phyloP scores from a whole-genome alignment of 345 rosid species.

The Euphorbia peplus region DNA sequence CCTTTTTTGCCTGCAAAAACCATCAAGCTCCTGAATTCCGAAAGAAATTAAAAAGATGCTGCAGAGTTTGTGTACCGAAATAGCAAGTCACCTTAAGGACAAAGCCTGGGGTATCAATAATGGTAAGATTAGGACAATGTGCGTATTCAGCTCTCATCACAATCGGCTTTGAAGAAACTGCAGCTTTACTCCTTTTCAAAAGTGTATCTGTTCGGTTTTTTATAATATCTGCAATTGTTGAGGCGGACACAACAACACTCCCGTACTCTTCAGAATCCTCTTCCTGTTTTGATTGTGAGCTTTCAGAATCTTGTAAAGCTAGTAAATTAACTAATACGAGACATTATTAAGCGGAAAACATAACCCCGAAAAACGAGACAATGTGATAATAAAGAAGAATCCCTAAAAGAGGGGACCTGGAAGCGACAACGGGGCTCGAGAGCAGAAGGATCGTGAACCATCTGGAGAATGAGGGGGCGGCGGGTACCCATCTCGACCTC shows the following conservation, averaged over 20 bases:
- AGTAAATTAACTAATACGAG: neutral
- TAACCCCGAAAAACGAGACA: neutral
- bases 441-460: constrained; percentile 88
- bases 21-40: neutral
- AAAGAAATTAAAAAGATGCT: neutral
- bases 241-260: constrained; percentile 58
- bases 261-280: constrained; percentile 96
- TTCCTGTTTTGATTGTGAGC: constrained; percentile 42
- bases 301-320: constrained; percentile 1
- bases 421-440: constrained; percentile 86
- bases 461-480: constrained; percentile 85
- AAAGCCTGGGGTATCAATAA: constrained; percentile 96
- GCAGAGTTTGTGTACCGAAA: neutral
- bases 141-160: constrained; percentile 99
- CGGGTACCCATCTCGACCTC: constrained; percentile 99
- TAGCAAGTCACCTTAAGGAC: constrained; percentile 68
- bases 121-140: constrained; percentile 91
- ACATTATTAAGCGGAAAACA: neutral
- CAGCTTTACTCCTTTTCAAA: constrained; percentile 62
- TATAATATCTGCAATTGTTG: constrained; percentile 75
- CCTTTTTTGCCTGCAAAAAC: constrained; percentile 76
- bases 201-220: constrained; percentile 73
- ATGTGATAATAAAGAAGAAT: too few species aligned
- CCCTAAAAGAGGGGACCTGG: constrained; percentile 42
- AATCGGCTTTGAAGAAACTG: constrained; percentile 92